Evolutionary conservation across 768 basidiomycete species (phyloP), one percentile per base, ranked within the genome.

Genomic region (Lactarius indigo): DNA sequence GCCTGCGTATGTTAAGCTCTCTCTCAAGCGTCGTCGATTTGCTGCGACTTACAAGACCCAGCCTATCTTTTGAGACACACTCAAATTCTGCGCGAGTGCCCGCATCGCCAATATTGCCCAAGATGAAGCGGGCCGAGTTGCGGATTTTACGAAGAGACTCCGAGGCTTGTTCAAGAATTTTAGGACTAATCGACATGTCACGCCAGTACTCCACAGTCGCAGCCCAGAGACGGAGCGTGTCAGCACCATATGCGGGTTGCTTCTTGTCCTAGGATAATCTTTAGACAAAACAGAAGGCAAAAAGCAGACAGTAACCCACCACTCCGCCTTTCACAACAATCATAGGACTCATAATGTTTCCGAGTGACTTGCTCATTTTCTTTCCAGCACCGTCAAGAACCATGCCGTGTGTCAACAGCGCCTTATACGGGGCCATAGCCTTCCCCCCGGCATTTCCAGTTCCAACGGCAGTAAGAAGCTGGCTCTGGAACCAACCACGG

Each of bases 401-500:
- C 87, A 99, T 96, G 0, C 96, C 97, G 74, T 99, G 96, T 1
- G 96, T 98, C 70, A 99, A 89, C 65, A 99, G 77, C 5, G 87
- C 81, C 44, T 81, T 82, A 74, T 94, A 99, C 13, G 96, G 89
- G 57, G 79, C 79, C 28, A 61, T 63, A 3, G 76, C 63, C 47
- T 71, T 50, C 66, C 75, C 64, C 72, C 70, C 44, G 13, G 74
- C 65, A 10, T 76, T 70, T 3, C 79, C 76, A 23, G 85, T 79
- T 3, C 86, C 86, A 23, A 96, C 78, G 12, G 87, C 84, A 4
- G 97, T 98, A 57, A 99, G 79, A 31, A 99, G 78, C 70, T 93
- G 90, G 64, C 94, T 96, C 77, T 99, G 97, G 81, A 99, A 99
- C 96, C 96, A 99, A 10, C 96, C 96, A 8, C 96, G 89, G 76